Evolutionary conservation across 116 monocot species (phyloP).

Genomic region (Thalassia testudinum): DNA sequence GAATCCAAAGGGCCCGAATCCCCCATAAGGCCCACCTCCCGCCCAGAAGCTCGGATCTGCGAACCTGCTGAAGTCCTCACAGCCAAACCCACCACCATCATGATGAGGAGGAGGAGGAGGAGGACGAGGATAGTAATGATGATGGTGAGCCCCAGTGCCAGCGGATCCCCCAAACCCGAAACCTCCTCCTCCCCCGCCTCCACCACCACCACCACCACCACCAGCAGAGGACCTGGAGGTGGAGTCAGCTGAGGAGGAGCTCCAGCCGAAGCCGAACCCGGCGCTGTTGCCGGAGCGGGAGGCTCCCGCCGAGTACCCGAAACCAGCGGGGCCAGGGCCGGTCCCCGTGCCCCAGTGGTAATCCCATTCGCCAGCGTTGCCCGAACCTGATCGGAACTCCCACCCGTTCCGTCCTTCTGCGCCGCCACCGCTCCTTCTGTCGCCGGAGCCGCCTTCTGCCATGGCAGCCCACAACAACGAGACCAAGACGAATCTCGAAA

Average conservation of each 20-base stretch:
- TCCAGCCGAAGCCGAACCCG: conserved; percentile 1
- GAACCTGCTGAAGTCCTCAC: background rate
- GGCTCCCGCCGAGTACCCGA: background rate
- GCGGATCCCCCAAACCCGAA: background rate
- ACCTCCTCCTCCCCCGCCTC: background rate
- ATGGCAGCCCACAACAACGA: too few species aligned
- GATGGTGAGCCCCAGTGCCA: background rate
- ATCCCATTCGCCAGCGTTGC: background rate
- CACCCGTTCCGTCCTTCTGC: background rate
- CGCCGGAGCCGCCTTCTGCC: too few species aligned
- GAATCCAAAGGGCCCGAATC: background rate
- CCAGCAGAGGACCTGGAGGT: background rate
- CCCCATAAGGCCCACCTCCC: background rate
- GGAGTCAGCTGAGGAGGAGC: background rate
- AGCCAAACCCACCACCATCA: background rate
- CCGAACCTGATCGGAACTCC: background rate
- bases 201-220: background rate
- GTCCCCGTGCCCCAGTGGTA: conserved; percentile 1
- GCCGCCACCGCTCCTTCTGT: background rate
- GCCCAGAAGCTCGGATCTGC: conserved; percentile 1
- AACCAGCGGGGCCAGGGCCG: background rate
- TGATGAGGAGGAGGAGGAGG: background rate
- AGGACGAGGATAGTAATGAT: background rate
- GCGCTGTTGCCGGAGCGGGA: background rate
- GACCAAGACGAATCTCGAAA: too few species aligned